Evolutionary conservation across 139 green algal species (phyloP).

Genomic region (Mychonastes homosphaera): DNA sequence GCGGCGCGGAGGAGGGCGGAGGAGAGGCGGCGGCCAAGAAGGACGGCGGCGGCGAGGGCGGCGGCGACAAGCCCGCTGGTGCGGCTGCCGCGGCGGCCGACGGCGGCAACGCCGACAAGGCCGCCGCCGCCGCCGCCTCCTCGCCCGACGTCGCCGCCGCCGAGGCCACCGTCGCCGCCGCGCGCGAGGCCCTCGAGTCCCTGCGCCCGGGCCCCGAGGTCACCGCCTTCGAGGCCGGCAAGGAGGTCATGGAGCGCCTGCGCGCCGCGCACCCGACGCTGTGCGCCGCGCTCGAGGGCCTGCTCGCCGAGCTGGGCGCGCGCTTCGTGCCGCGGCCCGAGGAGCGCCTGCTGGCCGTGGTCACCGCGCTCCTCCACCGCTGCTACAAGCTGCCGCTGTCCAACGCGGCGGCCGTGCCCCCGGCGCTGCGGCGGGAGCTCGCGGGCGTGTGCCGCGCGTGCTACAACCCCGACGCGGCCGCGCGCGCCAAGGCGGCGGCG

Average conservation of each 20-base stretch:
- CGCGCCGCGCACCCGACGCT: conserved; percentile 16
- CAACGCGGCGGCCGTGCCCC: conserved; percentile 52
- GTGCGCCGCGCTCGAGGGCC: conserved; percentile 28
- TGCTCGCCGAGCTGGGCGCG: conserved; percentile 55
- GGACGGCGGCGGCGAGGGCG: background rate
- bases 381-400: conserved; percentile 48
- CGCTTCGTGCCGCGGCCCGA: conserved; percentile 75
- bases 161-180: background rate
- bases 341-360: conserved; percentile 87
- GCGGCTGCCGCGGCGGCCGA: conserved; percentile 6
- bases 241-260: conserved; percentile 46
- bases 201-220: conserved; percentile 13
- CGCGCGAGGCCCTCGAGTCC: conserved; percentile 4
- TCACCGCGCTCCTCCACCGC: conserved; percentile 84
- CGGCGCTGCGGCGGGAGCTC: conserved; percentile 74
- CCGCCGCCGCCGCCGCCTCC: no score
- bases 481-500: background rate
- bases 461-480: conserved; percentile 27
- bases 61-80: background rate
- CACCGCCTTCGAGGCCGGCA: conserved; percentile 38
- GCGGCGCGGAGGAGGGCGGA: no score
- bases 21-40: background rate
- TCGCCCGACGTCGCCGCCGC: no score
- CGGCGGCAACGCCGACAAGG: background rate
- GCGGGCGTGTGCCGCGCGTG: conserved; percentile 68